Evolutionary conservation across 2,329 filamentous ascomycete species (phyloP).

Genomic region (Epichloe sibirici): DNA sequence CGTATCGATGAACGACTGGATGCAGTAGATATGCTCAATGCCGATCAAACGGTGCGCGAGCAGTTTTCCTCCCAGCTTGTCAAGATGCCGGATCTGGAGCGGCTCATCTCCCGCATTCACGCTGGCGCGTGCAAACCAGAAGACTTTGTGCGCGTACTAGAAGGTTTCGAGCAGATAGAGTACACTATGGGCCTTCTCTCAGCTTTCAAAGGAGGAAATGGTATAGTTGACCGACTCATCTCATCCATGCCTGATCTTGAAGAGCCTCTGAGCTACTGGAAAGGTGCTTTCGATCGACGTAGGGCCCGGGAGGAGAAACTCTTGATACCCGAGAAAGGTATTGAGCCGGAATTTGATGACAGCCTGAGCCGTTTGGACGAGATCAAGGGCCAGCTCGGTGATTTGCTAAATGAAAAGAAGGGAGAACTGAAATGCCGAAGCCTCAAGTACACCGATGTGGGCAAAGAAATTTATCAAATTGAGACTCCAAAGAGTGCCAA

Average conservation of each 20-base stretch:
- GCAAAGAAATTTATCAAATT: conserved; percentile 94
- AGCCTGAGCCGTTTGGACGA: conserved; percentile 67
- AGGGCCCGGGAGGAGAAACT: conserved; percentile 70
- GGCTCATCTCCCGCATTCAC: conserved; percentile 87
- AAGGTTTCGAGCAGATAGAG: conserved; percentile 96
- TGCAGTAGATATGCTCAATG: conserved; percentile 85
- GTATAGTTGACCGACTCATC: conserved; percentile 75
- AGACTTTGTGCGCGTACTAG: conserved; percentile 85
- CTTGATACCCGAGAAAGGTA: conserved; percentile 72
- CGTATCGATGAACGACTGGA: conserved; percentile 92
- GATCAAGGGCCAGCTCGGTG: conserved; percentile 61
- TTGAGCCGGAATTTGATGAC: conserved; percentile 84
- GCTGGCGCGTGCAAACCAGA: conserved; percentile 81
- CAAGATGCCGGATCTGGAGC: conserved; percentile 87
- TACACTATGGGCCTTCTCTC: conserved; percentile 77
- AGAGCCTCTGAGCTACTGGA: conserved; percentile 70
- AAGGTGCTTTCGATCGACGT: conserved; percentile 75
- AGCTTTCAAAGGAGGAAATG: conserved; percentile 62
- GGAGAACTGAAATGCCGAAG: conserved; percentile 61
- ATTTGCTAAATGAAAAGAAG: conserved; percentile 58
- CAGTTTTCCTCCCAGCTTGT: conserved; percentile 79
- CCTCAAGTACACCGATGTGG: conserved; percentile 70
- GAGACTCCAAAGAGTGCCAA: conserved; percentile 79
- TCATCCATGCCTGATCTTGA: conserved; percentile 74
- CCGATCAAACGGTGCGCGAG: conserved; percentile 67